These are phyloP conservation scores for Ascobolus immersus DNA, from an alignment of 495 filamentous ascomycete genomes.

Conservation along the genomic window DNA sequence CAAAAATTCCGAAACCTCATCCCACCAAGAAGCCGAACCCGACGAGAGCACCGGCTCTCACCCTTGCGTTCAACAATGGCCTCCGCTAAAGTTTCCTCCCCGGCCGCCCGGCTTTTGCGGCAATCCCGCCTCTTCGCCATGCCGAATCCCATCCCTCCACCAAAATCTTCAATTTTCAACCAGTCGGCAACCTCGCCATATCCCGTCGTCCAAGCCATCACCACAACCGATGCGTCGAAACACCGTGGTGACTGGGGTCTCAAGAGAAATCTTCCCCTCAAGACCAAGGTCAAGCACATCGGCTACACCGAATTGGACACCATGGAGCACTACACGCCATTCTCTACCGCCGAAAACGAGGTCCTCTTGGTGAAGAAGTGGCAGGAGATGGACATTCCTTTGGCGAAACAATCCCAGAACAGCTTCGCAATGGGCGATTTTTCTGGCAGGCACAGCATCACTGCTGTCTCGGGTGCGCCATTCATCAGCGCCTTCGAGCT, in stretches of 20 bases:
- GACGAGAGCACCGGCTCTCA: too few relatives aligned
- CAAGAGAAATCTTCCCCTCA: constrained; percentile 58
- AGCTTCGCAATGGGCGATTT: constrained; percentile 6
- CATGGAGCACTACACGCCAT: constrained; percentile 77
- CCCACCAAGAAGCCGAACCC: constrained; percentile 1
- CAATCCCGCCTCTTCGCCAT: constrained; percentile 33
- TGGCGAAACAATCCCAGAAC: constrained; percentile 20
- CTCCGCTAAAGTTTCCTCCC: constrained; percentile 24
- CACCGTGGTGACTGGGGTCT: constrained; percentile 75
- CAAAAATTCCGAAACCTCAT: neutral
- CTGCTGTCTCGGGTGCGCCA: neutral
- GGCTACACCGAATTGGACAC: constrained; percentile 55
- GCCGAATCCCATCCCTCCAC: constrained; percentile 25
- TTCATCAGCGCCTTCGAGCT: constrained; percentile 26
- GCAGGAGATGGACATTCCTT: constrained; percentile 48
- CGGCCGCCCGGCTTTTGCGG: constrained; percentile 33
- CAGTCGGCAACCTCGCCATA: constrained; percentile 48
- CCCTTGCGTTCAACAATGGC: too few relatives aligned
- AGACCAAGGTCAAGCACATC: constrained; percentile 44
- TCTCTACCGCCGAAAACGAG: constrained; percentile 60
- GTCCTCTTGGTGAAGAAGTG: constrained; percentile 61
- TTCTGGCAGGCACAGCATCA: constrained; percentile 3
- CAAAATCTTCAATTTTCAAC: constrained; percentile 20
- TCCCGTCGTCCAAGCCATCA: constrained; percentile 66
- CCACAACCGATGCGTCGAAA: constrained; percentile 51